Evolutionary conservation across 495 filamentous ascomycete genomes (phyloP), one percentile per base, ranked within the genome.

Genomic region (Podospora bellae-mahoneyi): DNA sequence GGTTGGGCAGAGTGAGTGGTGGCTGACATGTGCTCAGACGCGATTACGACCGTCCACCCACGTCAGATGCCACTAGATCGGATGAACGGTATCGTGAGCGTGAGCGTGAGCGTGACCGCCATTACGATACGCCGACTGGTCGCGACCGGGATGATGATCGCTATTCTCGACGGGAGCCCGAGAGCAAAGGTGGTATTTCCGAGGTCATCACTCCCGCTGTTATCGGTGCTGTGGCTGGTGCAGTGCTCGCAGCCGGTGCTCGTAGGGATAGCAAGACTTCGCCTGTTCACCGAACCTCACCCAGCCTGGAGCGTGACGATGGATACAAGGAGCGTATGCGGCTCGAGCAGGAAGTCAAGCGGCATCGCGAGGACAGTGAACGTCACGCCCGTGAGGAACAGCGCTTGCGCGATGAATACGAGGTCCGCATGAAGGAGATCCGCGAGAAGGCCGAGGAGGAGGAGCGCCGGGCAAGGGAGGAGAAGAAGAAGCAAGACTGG

Each of bases 291-390:
- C 9, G 39, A 48, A 10, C 5, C 39, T 48, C 39, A 13, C 39
- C 39, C 9, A 48, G 39, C 13, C 6, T 48, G 9, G 64, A 68
- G 26, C 72, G 75, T 9, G 75, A 72, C 19, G 34, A 66, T 7
- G 26, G 65, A 0, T 66, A 64, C 23, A 63, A 63, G 15, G 66
- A 70, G 23, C 69, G 69, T 16, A 44, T 67, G 16, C 61, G 64
- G 3, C 70, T 67, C 20, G 71, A 73, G 56, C 34, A 68, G 60
- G 71, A 74, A 19, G 71, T 69, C 26, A 64, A 70, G 30, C 73
- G 71, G 4, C 63, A 71, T 19, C 75, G 68, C 32, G 76, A 73
- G 65, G 73, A 73, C 26, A 70, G 75, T 39, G 73, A 73, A 48
- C 62, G 58, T 19, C 71, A 66, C 23, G 76, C 74, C 48, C 66